Evolutionary conservation across 2,329 filamentous ascomycete genomes (phyloP), one percentile per base, ranked within the genome.

Genomic region (Fusarium ambrosium): DNA sequence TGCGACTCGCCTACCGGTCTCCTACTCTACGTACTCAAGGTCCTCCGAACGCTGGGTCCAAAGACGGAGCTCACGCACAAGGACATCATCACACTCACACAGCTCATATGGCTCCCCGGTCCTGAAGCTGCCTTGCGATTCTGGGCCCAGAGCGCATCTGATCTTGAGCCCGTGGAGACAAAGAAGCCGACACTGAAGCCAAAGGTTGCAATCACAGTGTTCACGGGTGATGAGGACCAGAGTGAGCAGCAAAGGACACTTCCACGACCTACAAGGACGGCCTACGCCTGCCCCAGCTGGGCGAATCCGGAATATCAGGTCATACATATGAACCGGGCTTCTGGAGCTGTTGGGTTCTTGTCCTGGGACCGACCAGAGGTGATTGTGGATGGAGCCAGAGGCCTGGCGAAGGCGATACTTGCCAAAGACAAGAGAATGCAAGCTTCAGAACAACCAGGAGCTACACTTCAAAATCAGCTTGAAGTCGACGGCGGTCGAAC

Each of bases 81-180:
- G 16, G 89, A 92, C 64, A 84, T 93, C 27, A 85, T 93, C 68
- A 90, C 89, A 20, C 84, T 92, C 76, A 88, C 90, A 2, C 88
- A 90, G 79, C 82, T 93, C 32, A 88, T 90, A 24, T 93, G 92
- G 92, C 81, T 93, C 1, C 91, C 92, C 0, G 92, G 91, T 0
- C 91, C 91, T 0, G 91, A 93, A 77, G 87, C 87, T 2, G 87
- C 87, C 4, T 81, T 92, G 74, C 84, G 90, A 29, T 92, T 88
- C 66, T 90, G 87, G 88, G 84, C 87, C 8, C 80, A 85, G 39
- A 87, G 85, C 43, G 80, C 81, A 18, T 80, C 81, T n/a, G 80
- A 85, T 41, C 71, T 77, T 9, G 82, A 84, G 51, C 77, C 77
- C 1, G 63, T 65, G 5, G 74, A 78, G 32, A 70, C 79, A 68